Percentiles rank a stretch among this genome's conserved stretches.
Evolutionary conservation across 106 monocot species (phyloP).

Genomic region (Acorus gramineus): DNA sequence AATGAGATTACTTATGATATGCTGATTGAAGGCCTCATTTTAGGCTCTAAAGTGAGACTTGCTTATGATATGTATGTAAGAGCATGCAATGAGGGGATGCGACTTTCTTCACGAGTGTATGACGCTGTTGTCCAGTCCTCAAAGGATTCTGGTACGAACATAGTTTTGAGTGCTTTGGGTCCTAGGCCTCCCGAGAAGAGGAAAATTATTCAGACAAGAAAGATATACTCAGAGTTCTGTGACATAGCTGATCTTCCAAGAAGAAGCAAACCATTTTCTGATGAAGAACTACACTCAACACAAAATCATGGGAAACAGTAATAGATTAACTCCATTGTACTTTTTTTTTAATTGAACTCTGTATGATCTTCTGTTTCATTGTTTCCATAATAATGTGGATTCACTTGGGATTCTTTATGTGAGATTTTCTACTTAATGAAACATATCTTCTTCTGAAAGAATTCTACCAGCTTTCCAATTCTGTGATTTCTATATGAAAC

Average conservation of each 20-base stretch:
- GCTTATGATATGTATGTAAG: conserved; percentile 72
- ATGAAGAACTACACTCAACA: conserved; percentile 20
- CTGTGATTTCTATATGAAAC: too few species aligned
- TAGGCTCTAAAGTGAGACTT: conserved; percentile 58
- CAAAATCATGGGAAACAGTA: conserved; percentile 15
- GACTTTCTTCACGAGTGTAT: conserved; percentile 55
- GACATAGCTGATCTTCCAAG: conserved; percentile 27
- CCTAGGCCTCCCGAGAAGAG: conserved; percentile 40
- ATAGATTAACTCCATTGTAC: neutral
- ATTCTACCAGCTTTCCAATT: too few species aligned
- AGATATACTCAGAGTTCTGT: conserved; percentile 33
- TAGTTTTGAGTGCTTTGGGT: conserved; percentile 44
- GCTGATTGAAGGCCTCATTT: conserved; percentile 48
- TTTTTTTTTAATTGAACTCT: too few species aligned
- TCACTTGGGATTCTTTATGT: too few species aligned
- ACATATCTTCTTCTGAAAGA: too few species aligned
- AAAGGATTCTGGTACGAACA: conserved; percentile 16
- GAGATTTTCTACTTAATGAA: too few species aligned
- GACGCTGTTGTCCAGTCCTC: conserved; percentile 53
- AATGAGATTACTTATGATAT: conserved; percentile 86
- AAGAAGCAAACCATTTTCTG: conserved; percentile 40
- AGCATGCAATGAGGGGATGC: conserved; percentile 43
- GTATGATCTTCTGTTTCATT: too few species aligned
- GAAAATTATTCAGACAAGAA: conserved; percentile 26
- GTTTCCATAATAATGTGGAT: too few species aligned